phyloP scores from a whole-genome alignment of 2,329 filamentous ascomycete genomes.

The Scortechinia acanthostroma region DNA sequence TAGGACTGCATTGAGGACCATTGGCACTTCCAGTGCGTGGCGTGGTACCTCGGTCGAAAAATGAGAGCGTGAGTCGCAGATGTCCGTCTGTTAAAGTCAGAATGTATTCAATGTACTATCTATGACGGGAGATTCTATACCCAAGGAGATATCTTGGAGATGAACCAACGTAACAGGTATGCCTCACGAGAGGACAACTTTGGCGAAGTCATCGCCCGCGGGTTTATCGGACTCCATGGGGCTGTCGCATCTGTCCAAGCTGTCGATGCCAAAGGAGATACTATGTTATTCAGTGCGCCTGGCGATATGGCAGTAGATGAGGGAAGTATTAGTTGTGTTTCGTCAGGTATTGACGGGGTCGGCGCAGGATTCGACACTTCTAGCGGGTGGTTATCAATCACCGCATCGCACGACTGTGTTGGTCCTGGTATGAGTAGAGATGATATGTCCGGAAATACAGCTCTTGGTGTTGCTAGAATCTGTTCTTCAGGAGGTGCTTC shows the following conservation, averaged over 20 bases:
- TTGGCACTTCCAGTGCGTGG: conserved; percentile 32
- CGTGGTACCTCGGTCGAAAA: conserved; percentile 36
- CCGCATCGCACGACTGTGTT: no score
- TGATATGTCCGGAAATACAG: no score
- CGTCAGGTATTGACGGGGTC: background rate
- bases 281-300: background rate
- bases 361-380: background rate
- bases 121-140: conserved; percentile 8
- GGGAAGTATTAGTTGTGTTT: background rate
- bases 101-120: background rate
- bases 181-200: conserved; percentile 12
- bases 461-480: no score
- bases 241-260: background rate
- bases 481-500: background rate
- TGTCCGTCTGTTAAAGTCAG: background rate
- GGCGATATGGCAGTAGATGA: background rate
- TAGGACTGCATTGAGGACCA: conserved; percentile 35
- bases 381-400: no score
- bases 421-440: no score
- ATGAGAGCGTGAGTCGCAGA: conserved; percentile 8
- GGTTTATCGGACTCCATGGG: background rate
- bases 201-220: background rate
- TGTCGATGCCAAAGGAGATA: background rate
- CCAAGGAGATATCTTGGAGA: conserved; percentile 20
- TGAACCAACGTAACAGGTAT: conserved; percentile 19